Base-by-base conservation (phyloP, 2,329 filamentous ascomycete species). In the Didymosphaeria variabile region DNA sequence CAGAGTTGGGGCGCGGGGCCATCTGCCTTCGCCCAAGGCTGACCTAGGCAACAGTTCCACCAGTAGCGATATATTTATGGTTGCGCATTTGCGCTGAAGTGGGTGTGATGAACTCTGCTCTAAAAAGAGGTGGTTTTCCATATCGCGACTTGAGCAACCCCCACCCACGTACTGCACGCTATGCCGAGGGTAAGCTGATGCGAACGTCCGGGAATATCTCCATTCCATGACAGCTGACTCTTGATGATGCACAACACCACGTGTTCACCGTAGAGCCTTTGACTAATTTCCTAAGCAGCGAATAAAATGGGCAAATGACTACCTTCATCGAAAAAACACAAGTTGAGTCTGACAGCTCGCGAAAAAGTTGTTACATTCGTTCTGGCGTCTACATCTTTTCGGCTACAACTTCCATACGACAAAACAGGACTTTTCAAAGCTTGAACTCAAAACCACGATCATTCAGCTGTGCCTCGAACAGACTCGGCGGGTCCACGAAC, bases 391-490 rank as follows among this genome's bases (percentile, higher is more conserved):
- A 29, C 26, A 29, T 13, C 36, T 6, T 38, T 38, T 3, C 36
- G 8, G 13, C 13, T 6, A 6, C 4, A 40, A 40, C 38, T 40
- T 7, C 17, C 17, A n/a, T n/a, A 3, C 9, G n/a, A n/a, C 38
- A 5, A 17, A 1, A 40, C 38, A 8, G 10, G 23, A 23, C n/a
- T 29, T 55, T 15, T 55, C 34, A 58, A 1, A 57, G 47, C 17
- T 26, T n/a, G 32, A 57, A 50, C 31, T 57, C 51, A 57, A 64
- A 61, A 13, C 61, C 58, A 32, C 61, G 55, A 55, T 64, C 58
- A n/a, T 50, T 58, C 21, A 61, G 52, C 52, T 61, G 61, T 13
- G 58, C 45, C 19, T 52, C 40, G 45, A 61, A 64, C 40, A 61
- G 36, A 36, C 58, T 61, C 32, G 31, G 42, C 5, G 61, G 61